A percentile compares a stretch with the other conserved stretches of the same genome.
These are phyloP conservation scores for Cardamine chenopodiifolia DNA, from an alignment of 345 rosid genomes.

Conservation along the genomic window DNA sequence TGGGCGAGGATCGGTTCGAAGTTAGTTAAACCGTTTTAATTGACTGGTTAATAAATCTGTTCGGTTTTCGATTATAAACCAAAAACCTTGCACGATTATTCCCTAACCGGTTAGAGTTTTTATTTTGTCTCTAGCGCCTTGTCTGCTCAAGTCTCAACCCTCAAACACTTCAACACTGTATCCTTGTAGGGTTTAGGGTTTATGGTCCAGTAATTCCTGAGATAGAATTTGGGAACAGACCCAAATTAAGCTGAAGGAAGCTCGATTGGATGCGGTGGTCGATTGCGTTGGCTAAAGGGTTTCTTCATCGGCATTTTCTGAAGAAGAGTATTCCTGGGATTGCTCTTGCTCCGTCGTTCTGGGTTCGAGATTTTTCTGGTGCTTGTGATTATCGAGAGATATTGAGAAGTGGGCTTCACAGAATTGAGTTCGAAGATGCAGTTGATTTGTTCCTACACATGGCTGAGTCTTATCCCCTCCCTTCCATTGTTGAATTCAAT, in stretches of 20 bases:
- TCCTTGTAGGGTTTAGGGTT: slow-evolving; percentile 44
- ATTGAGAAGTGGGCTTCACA: slow-evolving; percentile 22
- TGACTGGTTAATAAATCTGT: neutral
- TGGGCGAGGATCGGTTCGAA: neutral
- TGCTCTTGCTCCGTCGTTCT: slow-evolving; percentile 25
- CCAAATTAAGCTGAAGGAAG: slow-evolving; percentile 34
- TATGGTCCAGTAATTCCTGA: slow-evolving; percentile 13
- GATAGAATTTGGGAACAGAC: slow-evolving; percentile 17
- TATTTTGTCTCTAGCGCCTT: neutral
- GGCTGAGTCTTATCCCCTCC: slow-evolving; percentile 35
- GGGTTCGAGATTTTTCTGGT: slow-evolving; percentile 10
- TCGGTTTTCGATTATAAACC: neutral
- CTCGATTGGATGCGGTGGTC: slow-evolving; percentile 41
- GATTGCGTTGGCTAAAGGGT: slow-evolving; percentile 31
- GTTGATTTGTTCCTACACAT: slow-evolving; percentile 22
- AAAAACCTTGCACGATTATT: neutral
- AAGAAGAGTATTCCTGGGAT: slow-evolving; percentile 23
- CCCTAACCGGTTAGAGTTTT: slow-evolving; percentile 26
- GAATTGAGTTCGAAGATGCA: slow-evolving; percentile 13
- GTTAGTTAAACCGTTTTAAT: neutral
- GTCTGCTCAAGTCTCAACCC: slow-evolving; percentile 9
- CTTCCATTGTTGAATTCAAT: slow-evolving; percentile 37
- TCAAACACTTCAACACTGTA: neutral
- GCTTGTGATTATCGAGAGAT: slow-evolving; percentile 13
- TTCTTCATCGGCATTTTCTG: slow-evolving; percentile 25